Conservation (phyloP, 2,329 filamentous ascomycete genomes). For the Septoria petroselini region DNA sequence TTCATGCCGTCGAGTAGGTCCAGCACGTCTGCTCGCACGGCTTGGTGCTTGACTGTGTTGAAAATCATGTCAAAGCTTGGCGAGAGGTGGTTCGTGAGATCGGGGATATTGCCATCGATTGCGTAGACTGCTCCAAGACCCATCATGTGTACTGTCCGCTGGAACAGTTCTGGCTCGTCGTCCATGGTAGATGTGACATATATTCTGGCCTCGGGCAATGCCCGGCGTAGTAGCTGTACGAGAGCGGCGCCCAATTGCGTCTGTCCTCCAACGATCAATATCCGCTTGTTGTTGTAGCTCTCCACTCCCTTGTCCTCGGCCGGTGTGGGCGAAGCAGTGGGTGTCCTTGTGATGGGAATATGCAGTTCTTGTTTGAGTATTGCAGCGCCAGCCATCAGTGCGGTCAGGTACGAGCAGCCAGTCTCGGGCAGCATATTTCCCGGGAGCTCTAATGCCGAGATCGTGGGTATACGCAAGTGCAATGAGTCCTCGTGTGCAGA, state of each 20-base stretch:
- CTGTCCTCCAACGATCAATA: constrained; percentile 14
- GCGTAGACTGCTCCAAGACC: constrained; percentile 9
- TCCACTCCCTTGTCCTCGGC: constrained; percentile 13
- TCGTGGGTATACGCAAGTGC: constrained; percentile 13
- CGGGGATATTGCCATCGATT: neutral
- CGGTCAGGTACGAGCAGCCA: constrained; percentile 13
- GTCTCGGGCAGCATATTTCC: constrained; percentile 13
- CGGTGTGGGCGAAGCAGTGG: constrained; percentile 9
- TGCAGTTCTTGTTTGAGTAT: constrained; percentile 17
- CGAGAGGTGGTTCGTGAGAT: neutral
- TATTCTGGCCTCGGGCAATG: constrained; percentile 10
- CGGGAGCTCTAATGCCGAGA: constrained; percentile 13
- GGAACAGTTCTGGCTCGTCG: neutral
- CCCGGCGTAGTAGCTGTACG: constrained; percentile 14
- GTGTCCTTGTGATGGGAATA: constrained; percentile 13
- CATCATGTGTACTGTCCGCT: constrained; percentile 5
- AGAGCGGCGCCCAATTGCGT: constrained; percentile 12
- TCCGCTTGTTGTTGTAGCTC: constrained; percentile 15
- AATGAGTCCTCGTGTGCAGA: constrained; percentile 13
- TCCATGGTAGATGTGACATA: neutral
- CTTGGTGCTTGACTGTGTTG: neutral
- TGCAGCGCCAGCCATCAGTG: constrained; percentile 12
- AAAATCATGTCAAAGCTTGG: constrained; percentile 18
- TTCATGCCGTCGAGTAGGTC: constrained; percentile 9
- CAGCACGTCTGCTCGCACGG: constrained; percentile 8